Evolutionary conservation across 2,329 filamentous ascomycete genomes (phyloP), one percentile per base, ranked within the genome.

Genomic region (Calcarisporium arbuscula): DNA sequence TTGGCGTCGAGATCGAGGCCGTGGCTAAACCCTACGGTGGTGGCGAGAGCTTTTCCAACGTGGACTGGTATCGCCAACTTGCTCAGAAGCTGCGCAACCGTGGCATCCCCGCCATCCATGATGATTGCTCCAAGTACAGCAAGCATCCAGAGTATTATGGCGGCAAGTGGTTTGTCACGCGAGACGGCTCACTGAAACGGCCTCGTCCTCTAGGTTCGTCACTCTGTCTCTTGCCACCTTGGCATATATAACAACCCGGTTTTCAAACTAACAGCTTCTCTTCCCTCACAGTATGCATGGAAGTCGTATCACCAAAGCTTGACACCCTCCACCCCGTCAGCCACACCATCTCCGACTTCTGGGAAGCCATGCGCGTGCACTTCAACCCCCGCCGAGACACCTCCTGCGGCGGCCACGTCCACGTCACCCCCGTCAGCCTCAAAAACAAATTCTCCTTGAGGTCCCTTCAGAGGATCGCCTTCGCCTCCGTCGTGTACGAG

Each of bases 71-170:
- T 36, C 56, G 57, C 11, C 56, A 62, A 29, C 51, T 62, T 16
- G 58, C 58, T 7, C 53, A 59, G 41, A 61, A 61, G 40, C 50
- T 62, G 15, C 52, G 49, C 9, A 62, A 62, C 46, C 50, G 58
- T 6, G 57, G 56, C 39, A 59, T 62, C 38, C 43, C 52, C 25
- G 59, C 60, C 17, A 52, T 57, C 5, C 51, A 60, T 40, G 58
- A 62, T 35, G 57, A 60, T 42, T 53, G 54, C 40, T 60, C 56
- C 23, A 50, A 47, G 28, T 62, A 61, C 43, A 59, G 54, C 51
- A 63, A 63, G 39, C 60, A 62, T 19, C 60, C 60, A 3, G 60
- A 63, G 42, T 61, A 62, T 43, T 62, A 63, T 29, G 58, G 57
- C 36, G 57, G 57, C 12, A 62, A 63, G 44, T 62, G 60, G 60